Evolutionary conservation across 2,329 filamentous ascomycete species (phyloP).

Genomic region (Fusarium odoratissimum): DNA sequence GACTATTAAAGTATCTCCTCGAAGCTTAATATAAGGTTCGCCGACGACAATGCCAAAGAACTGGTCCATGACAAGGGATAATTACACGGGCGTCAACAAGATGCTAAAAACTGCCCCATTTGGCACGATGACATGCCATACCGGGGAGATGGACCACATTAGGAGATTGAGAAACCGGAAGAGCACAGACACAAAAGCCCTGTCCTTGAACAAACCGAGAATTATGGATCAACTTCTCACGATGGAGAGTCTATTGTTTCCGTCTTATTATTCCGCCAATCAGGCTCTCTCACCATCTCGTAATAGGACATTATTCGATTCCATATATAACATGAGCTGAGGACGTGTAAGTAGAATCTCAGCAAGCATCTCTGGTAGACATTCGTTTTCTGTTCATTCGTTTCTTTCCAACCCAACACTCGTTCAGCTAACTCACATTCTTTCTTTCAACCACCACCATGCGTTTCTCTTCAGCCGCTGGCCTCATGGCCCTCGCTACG

Average conservation of each 20-base stretch:
- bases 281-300: not conserved
- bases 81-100: not conserved
- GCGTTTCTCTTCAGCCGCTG: constrained; percentile 40
- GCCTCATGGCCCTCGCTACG: constrained; percentile 40
- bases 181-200: not conserved
- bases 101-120: not conserved
- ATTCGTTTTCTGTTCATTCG: constrained; percentile 11
- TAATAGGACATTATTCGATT: not conserved
- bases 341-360: not conserved
- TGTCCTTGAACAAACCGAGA: accelerated
- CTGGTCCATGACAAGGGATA: not conserved
- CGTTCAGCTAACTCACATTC: not conserved
- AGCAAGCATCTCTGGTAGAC: constrained; percentile 24
- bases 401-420: constrained; percentile 4
- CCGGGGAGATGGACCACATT: not conserved
- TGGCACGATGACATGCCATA: not conserved
- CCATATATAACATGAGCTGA: constrained; percentile 5
- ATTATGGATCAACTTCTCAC: not conserved
- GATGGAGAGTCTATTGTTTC: not conserved
- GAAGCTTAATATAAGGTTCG: not conserved
- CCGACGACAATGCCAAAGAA: not conserved
- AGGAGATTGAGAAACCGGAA: not conserved
- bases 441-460: constrained; percentile 25
- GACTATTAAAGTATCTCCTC: accelerated
- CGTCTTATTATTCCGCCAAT: constrained; percentile 25